Evolutionary conservation across 768 basidiomycete species (phyloP).

Genomic region (Phanerochaete carnosa): DNA sequence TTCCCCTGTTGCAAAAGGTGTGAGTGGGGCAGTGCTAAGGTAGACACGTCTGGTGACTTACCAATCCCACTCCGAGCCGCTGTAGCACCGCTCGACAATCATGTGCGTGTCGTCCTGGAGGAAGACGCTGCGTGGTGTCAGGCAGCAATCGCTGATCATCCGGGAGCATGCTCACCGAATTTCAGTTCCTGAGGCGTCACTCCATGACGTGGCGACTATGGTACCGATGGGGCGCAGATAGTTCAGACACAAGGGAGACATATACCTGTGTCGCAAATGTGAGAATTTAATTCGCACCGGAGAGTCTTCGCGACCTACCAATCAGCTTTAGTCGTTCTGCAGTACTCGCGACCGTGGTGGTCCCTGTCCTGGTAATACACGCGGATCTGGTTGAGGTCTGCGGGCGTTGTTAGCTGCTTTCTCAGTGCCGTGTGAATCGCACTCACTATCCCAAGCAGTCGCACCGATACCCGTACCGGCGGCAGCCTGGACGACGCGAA

Average conservation of each 20-base stretch:
- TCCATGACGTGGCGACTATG: too few relatives aligned
- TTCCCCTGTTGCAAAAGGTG: neutral
- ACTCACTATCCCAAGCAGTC: neutral
- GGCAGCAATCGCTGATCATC: neutral
- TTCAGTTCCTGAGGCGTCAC: neutral
- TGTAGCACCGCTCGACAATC: neutral
- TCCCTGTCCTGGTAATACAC: conserved; percentile 2
- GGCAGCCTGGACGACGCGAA: neutral
- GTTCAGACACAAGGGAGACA: too few relatives aligned
- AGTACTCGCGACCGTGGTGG: neutral
- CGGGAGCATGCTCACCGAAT: neutral
- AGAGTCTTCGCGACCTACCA: neutral
- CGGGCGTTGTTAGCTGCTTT: neutral
- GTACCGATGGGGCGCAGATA: too few relatives aligned
- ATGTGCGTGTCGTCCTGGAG: neutral
- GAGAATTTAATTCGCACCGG: neutral
- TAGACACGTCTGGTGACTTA: neutral
- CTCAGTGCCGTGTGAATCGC: neutral
- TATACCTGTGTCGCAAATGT: too few relatives aligned
- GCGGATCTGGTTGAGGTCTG: conserved; percentile 1
- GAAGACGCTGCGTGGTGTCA: neutral
- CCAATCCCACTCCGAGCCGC: neutral
- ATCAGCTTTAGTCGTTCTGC: neutral
- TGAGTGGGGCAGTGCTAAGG: neutral
- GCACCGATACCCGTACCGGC: neutral